These are phyloP conservation scores for Melampsora allii-populina DNA, from an alignment of 1,284 basidiomycete genomes.

Conservation along the genomic window DNA sequence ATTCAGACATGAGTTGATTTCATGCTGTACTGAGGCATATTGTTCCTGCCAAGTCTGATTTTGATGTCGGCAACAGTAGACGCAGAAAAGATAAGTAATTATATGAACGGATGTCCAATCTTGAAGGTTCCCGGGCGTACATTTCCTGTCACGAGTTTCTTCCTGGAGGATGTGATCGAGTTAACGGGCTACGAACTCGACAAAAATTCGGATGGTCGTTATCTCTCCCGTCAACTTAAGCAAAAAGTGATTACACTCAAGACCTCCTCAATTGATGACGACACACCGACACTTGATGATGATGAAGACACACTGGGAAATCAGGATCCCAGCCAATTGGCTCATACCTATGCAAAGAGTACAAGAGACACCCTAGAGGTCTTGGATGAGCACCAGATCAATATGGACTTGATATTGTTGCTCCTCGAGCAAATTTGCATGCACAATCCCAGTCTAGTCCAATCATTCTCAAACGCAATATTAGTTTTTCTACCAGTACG, in stretches of 20 bases:
- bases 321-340: conserved; percentile 36
- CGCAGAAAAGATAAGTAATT: conserved; percentile 86
- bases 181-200: conserved; percentile 74
- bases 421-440: conserved; percentile 85
- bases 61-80: conserved; percentile 98
- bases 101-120: conserved; percentile 85
- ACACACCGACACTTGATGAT: conserved; percentile 28
- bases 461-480: conserved; percentile 71
- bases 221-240: conserved; percentile 55
- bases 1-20: background rate
- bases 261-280: conserved; percentile 12
- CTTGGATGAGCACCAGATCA: conserved; percentile 83
- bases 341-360: conserved; percentile 54
- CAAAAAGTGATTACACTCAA: conserved; percentile 19
- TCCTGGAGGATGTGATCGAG: conserved; percentile 90
- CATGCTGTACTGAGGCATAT: background rate
- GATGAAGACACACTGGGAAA: conserved; percentile 15
- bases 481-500: conserved; percentile 89
- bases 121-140: conserved; percentile 92
- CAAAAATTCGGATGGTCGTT: conserved; percentile 68
- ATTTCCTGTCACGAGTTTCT: conserved; percentile 85
- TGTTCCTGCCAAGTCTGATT: conserved; percentile 64
- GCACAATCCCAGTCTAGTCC: conserved; percentile 58
- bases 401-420: conserved; percentile 82
- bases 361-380: conserved; percentile 79